Evolutionary conservation across 2,329 filamentous ascomycete genomes (phyloP).

Genomic region (Aureobasidium sp.): DNA sequence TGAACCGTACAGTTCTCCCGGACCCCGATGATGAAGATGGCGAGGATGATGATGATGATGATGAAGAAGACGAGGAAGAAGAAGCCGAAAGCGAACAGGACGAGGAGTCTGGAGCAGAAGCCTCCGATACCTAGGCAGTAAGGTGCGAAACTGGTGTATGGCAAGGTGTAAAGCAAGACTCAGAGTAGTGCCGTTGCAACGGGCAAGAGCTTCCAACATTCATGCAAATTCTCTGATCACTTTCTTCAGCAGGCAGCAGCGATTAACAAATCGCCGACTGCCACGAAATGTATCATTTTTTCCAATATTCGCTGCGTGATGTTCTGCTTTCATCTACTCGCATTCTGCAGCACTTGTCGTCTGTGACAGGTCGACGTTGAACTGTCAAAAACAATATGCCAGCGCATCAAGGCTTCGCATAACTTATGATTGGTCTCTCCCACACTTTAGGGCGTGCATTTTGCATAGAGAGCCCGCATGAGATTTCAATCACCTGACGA

Average conservation of each 20-base stretch:
- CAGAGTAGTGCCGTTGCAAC: not conserved
- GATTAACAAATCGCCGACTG: conserved; percentile 1
- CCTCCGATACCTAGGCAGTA: not conserved
- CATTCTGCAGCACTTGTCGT: conserved; percentile 3
- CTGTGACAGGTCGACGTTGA: conserved; percentile 6
- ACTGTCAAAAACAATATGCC: conserved; percentile 2
- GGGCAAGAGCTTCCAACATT: not conserved
- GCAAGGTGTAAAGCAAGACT: not conserved
- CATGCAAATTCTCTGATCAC: not conserved
- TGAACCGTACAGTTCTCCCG: conserved; percentile 43
- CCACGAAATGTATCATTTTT: conserved; percentile 3
- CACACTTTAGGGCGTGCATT: conserved; percentile 1
- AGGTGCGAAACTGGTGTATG: not conserved
- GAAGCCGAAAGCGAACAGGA: conserved; percentile 21
- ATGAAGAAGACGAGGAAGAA: conserved; percentile 18
- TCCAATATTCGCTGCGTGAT: not conserved
- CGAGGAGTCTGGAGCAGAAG: conserved; percentile 14
- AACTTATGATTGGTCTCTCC: conserved; percentile 7
- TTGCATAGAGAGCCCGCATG: conserved; percentile 3
- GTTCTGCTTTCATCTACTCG: not conserved
- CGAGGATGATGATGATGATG: conserved; percentile 19
- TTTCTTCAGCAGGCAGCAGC: not conserved
- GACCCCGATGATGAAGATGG: conserved; percentile 29
- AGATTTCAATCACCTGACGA: conserved; percentile 10
- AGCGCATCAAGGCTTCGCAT: conserved; percentile 7